These are phyloP conservation scores for Dichotomocladium elegans DNA, from an alignment of 371 early-diverging fungal species.

Conservation along the genomic window DNA sequence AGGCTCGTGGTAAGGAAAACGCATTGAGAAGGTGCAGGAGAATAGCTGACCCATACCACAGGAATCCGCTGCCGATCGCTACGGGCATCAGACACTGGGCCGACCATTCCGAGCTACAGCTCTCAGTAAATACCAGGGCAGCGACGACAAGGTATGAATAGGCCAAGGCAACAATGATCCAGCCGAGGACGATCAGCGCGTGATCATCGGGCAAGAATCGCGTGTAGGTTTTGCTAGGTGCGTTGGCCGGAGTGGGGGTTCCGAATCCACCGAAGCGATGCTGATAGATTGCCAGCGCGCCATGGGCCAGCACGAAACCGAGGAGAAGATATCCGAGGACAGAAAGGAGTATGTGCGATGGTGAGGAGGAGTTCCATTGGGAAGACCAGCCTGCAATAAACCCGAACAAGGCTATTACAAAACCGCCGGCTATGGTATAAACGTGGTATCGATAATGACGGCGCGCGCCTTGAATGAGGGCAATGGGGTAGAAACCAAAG, in stretches of 20 bases:
- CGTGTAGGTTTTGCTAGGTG: slow-evolving; percentile 2
- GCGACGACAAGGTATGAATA: slow-evolving; percentile 24
- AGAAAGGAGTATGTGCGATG: not conserved
- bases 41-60: slow-evolving; percentile 28
- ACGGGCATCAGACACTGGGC: slow-evolving; percentile 28
- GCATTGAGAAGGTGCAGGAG: slow-evolving; percentile 34
- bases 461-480: slow-evolving; percentile 31
- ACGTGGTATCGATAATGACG: slow-evolving; percentile 21
- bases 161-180: slow-evolving; percentile 20
- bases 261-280: not conserved
- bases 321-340: slow-evolving; percentile 10
- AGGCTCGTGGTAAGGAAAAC: slow-evolving; percentile 30
- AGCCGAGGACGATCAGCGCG: slow-evolving; percentile 28
- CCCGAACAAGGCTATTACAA: slow-evolving; percentile 22
- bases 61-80: slow-evolving; percentile 39
- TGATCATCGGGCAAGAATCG: slow-evolving; percentile 13
- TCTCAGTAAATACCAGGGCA: slow-evolving; percentile 26
- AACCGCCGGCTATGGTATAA: slow-evolving; percentile 15
- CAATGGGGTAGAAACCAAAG: slow-evolving; percentile 36
- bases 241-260: not conserved
- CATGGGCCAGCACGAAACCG: slow-evolving; percentile 4
- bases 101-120: slow-evolving; percentile 8
- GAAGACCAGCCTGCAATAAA: slow-evolving; percentile 24
- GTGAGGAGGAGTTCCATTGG: not conserved
- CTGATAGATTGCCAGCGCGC: slow-evolving; percentile 7